A percentile compares a stretch with the other conserved stretches of the same genome.
Evolutionary conservation across 2,329 filamentous ascomycete species (phyloP).

Genomic region (Orbilia blumenaviensis): DNA sequence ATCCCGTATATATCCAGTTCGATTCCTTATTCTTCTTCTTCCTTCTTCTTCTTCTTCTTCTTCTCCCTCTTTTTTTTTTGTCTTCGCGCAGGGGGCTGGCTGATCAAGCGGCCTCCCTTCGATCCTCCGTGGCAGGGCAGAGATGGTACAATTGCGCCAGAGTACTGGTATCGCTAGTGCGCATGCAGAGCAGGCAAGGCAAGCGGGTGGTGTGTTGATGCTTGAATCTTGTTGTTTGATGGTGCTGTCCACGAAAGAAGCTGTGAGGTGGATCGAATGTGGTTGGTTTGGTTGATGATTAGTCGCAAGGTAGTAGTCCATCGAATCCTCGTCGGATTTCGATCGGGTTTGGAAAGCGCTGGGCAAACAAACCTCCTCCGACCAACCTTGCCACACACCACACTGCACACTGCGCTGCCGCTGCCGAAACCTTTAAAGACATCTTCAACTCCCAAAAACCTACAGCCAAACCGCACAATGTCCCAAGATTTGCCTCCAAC

Average conservation of each 20-base stretch:
- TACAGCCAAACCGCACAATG: constrained; percentile 67
- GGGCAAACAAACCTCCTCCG: constrained; percentile 2
- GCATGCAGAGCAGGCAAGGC: not conserved
- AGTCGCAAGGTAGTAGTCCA: no score
- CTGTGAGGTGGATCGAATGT: not conserved
- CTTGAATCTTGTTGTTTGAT: no score
- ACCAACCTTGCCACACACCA: no score
- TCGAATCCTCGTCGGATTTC: no score
- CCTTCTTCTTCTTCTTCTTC: no score
- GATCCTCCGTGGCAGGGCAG: not conserved
- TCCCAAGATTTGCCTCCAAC: constrained; percentile 95
- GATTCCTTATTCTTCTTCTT: not conserved
- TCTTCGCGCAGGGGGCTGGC: not conserved
- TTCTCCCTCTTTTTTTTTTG: no score
- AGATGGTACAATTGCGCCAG: not conserved
- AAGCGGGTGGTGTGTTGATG: no score
- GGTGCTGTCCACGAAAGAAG: not conserved
- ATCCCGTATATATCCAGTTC: not conserved
- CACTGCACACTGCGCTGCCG: no score
- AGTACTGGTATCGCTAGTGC: not conserved
- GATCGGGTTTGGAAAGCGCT: no score
- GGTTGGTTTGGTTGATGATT: no score
- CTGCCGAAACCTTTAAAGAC: no score
- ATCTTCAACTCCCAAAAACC: not conserved
- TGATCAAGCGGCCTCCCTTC: not conserved